These are phyloP conservation scores for Dissophora ornata DNA, from an alignment of 192 early-diverging fungal genomes.

Conservation along the genomic window DNA sequence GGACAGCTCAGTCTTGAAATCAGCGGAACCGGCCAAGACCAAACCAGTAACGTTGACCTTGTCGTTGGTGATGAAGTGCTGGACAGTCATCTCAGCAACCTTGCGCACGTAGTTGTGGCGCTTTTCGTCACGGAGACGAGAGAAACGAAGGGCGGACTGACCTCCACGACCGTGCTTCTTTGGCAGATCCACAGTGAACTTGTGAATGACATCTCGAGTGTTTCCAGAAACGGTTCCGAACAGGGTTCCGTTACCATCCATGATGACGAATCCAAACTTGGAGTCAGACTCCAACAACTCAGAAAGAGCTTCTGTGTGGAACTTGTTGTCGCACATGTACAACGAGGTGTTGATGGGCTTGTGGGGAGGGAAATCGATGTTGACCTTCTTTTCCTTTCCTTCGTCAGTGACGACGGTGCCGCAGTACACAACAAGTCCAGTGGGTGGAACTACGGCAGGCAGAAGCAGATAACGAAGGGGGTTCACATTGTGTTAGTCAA, in stretches of 20 bases:
- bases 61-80: slow-evolving; percentile 95
- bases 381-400: slow-evolving; percentile 99
- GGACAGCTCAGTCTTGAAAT: slow-evolving; percentile 97
- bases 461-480: not conserved
- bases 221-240: slow-evolving; percentile 96
- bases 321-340: slow-evolving; percentile 99
- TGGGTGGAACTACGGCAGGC: slow-evolving; percentile 77
- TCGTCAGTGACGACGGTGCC: slow-evolving; percentile 98
- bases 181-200: slow-evolving; percentile 95
- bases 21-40: slow-evolving; percentile 97
- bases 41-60: slow-evolving; percentile 89
- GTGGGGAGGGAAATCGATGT: slow-evolving; percentile 98
- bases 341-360: slow-evolving; percentile 99
- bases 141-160: slow-evolving; percentile 99
- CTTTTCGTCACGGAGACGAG: slow-evolving; percentile 98
- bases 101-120: slow-evolving; percentile 99
- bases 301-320: slow-evolving; percentile 94
- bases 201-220: slow-evolving; percentile 93
- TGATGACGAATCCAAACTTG: slow-evolving; percentile 98
- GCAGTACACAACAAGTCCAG: slow-evolving; percentile 95
- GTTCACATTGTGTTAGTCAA: not conserved
- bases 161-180: slow-evolving; percentile 99
- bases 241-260: slow-evolving; percentile 98
- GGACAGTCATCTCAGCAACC: slow-evolving; percentile 96
- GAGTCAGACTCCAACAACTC: slow-evolving; percentile 95